These are phyloP conservation scores for Diplodia mutila DNA, from an alignment of 2,329 filamentous ascomycete genomes.

Conservation along the genomic window DNA sequence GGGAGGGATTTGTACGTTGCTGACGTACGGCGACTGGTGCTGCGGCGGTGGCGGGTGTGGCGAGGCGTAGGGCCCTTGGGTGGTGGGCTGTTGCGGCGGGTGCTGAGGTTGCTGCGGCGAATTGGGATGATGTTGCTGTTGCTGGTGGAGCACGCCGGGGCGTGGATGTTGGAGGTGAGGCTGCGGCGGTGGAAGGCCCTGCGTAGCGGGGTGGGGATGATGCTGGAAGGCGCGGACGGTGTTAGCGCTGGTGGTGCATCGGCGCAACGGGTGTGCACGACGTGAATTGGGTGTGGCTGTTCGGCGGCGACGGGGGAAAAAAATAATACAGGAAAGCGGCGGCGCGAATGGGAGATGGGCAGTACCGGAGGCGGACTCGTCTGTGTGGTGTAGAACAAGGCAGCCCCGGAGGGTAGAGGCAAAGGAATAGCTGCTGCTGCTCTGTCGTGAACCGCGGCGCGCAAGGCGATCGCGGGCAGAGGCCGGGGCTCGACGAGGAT, in stretches of 20 bases:
- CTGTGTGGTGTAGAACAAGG: slow-evolving; percentile 19
- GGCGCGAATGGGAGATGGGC: slow-evolving; percentile 13
- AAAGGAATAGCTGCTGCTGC: slow-evolving; percentile 13
- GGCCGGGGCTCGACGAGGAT: slow-evolving; percentile 26
- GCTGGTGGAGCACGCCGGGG: slow-evolving; percentile 72
- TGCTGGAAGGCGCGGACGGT: slow-evolving; percentile 58
- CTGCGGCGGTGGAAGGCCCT: slow-evolving; percentile 67
- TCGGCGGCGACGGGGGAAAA: not conserved
- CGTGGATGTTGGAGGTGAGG: slow-evolving; percentile 69
- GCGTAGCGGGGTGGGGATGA: slow-evolving; percentile 73
- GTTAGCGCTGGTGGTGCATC: slow-evolving; percentile 27
- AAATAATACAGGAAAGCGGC: slow-evolving; percentile 2
- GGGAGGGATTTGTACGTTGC: slow-evolving; percentile 64
- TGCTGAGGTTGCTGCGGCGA: slow-evolving; percentile 62
- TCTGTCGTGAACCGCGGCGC: slow-evolving; percentile 17
- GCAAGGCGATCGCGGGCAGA: slow-evolving; percentile 10
- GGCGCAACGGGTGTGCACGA: slow-evolving; percentile 24
- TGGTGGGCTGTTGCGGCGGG: slow-evolving; percentile 59
- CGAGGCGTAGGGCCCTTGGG: slow-evolving; percentile 66
- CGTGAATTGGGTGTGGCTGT: slow-evolving; percentile 25
- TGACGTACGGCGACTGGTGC: slow-evolving; percentile 65
- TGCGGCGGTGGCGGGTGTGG: slow-evolving; percentile 60
- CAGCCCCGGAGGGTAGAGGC: slow-evolving; percentile 8
- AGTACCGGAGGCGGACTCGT: not conserved
- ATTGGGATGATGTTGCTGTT: slow-evolving; percentile 62